Conservation (phyloP, 495 filamentous ascomycete genomes). For the Neurospora sp. region DNA sequence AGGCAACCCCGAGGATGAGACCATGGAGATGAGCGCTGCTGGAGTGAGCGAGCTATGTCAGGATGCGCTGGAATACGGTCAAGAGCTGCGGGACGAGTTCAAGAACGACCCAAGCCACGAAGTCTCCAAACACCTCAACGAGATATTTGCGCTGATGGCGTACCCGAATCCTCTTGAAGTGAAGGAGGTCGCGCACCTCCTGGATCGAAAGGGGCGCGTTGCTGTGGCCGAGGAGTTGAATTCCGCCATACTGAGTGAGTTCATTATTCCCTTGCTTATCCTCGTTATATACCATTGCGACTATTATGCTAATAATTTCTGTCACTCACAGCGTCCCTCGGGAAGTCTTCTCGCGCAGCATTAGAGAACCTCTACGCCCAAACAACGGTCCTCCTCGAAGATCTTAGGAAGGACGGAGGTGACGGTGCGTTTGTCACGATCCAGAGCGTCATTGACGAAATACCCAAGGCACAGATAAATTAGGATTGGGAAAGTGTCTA, state of each 20-base stretch:
- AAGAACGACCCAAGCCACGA: conserved; percentile 54
- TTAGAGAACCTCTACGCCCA: conserved; percentile 82
- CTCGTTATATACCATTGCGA: background rate
- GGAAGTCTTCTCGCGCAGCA: conserved; percentile 79
- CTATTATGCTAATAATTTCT: conserved; percentile 7
- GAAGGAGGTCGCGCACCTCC: conserved; percentile 64
- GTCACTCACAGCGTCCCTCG: conserved; percentile 60
- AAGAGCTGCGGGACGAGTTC: conserved; percentile 67
- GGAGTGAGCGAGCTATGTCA: conserved; percentile 45
- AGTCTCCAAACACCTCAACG: conserved; percentile 62
- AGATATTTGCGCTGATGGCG: conserved; percentile 82
- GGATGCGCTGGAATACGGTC: conserved; percentile 72
- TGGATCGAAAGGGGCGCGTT: conserved; percentile 65
- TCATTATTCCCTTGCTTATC: background rate
- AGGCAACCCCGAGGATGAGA: conserved; percentile 26
- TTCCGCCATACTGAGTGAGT: conserved; percentile 80
- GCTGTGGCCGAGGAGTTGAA: conserved; percentile 91
- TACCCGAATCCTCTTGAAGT: conserved; percentile 70
- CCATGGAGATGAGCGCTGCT: conserved; percentile 38
- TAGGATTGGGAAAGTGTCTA: conserved; percentile 3
- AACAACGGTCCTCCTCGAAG: conserved; percentile 72
- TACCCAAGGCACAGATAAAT: conserved; percentile 23
- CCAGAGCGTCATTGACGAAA: conserved; percentile 47
- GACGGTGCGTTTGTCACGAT: conserved; percentile 83
- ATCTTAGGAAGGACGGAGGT: conserved; percentile 73